These are phyloP conservation scores for Penicillium sp. DNA, from an alignment of 2,329 filamentous ascomycete species.

Conservation along the genomic window DNA sequence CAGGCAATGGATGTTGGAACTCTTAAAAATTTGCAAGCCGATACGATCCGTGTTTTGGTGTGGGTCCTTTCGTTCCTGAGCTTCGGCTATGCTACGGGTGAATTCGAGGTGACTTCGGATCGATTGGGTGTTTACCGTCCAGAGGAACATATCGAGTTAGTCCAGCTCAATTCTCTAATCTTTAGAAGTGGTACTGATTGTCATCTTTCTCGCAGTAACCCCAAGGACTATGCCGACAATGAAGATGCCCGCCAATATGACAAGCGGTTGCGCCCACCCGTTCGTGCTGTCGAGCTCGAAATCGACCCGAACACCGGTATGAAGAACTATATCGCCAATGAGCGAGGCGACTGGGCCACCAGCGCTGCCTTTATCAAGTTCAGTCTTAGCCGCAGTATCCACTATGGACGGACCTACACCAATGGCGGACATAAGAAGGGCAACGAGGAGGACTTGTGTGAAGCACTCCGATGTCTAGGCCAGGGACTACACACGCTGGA, in stretches of 20 bases:
- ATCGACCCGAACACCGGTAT: constrained; percentile 80
- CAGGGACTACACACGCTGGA: constrained; percentile 76
- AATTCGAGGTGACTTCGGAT: constrained; percentile 80
- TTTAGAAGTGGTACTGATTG: constrained; percentile 22
- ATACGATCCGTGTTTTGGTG: constrained; percentile 74
- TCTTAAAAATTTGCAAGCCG: constrained; percentile 72
- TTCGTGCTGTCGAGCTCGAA: constrained; percentile 68
- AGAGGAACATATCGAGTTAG: constrained; percentile 57
- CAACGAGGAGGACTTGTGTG: constrained; percentile 73
- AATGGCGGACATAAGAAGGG: constrained; percentile 61
- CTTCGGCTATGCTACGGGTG: constrained; percentile 80
- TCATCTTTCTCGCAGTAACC: constrained; percentile 62
- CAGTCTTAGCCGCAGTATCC: constrained; percentile 70
- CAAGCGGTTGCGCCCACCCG: constrained; percentile 73
- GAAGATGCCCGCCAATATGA: constrained; percentile 76
- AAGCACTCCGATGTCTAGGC: constrained; percentile 72
- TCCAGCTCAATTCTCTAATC: background rate
- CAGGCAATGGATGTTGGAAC: constrained; percentile 80
- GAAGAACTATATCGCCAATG: constrained; percentile 99
- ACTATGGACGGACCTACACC: constrained; percentile 73
- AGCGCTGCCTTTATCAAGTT: constrained; percentile 80
- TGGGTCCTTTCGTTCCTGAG: constrained; percentile 80
- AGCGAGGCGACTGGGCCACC: constrained; percentile 81
- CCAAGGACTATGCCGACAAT: constrained; percentile 81
- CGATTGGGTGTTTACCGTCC: constrained; percentile 77